Evolutionary conservation across 768 basidiomycete genomes (phyloP).

Genomic region (Omphalotus guepiniiformis): DNA sequence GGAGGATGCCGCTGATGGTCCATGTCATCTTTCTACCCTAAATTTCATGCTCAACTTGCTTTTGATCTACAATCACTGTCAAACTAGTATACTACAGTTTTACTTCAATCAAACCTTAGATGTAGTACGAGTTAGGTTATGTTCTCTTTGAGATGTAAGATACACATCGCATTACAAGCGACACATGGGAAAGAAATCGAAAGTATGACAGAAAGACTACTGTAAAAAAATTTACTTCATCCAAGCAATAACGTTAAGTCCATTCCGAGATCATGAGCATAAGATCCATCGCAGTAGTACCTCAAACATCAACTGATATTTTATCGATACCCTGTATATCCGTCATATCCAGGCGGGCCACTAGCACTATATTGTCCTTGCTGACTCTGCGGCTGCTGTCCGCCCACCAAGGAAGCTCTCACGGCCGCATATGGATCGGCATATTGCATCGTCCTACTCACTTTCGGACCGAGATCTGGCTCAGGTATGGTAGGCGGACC

Average conservation of each 20-base stretch:
- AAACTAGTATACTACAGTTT: background rate
- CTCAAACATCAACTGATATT: background rate
- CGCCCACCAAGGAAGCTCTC: conserved; percentile 49
- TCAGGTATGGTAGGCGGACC: conserved; percentile 37
- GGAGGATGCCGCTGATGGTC: too few species aligned
- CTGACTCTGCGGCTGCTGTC: conserved; percentile 12
- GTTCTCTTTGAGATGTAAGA: too few species aligned
- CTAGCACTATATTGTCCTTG: background rate
- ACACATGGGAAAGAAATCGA: background rate
- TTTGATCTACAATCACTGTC: too few species aligned
- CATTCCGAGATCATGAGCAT: background rate
- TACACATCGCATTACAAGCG: conserved; percentile 4
- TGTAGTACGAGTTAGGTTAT: background rate
- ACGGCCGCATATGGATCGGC: conserved; percentile 87
- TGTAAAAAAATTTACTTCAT: background rate
- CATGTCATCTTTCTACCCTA: too few species aligned
- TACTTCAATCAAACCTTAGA: background rate
- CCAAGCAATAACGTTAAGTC: background rate
- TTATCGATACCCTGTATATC: conserved; percentile 5
- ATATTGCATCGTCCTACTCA: conserved; percentile 92
- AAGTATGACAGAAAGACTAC: background rate
- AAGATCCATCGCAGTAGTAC: too few species aligned
- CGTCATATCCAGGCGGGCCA: conserved; percentile 1
- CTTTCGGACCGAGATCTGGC: conserved; percentile 44
- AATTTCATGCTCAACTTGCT: too few species aligned